Conservation (phyloP, 208 protist species). For the Phytomonas sp. region DNA sequence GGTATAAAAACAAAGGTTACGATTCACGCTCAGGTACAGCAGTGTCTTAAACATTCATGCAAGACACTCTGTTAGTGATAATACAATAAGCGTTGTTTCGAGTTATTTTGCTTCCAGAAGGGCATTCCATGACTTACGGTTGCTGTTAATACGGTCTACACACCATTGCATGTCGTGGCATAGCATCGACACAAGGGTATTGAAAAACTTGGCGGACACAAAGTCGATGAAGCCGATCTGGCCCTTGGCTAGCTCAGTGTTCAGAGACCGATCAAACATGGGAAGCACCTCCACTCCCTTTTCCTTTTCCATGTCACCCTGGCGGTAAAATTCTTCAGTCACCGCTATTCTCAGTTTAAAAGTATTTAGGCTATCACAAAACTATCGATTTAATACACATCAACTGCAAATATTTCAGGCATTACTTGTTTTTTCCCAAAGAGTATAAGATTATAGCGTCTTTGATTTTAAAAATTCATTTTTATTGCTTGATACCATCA, state of each 20-base stretch:
- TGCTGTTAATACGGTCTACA: slow-evolving; percentile 50
- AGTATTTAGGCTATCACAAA: neutral
- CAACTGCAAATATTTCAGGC: no score
- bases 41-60: neutral
- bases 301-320: slow-evolving; percentile 86
- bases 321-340: slow-evolving; percentile 85
- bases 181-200: slow-evolving; percentile 40
- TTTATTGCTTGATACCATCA: no score
- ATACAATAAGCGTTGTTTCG: neutral
- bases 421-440: no score
- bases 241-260: slow-evolving; percentile 77
- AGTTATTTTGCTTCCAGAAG: slow-evolving; percentile 32
- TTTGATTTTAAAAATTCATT: no score
- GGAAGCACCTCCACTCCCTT: slow-evolving; percentile 74
- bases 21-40: neutral
- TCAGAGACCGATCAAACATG: slow-evolving; percentile 82
- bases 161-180: slow-evolving; percentile 79
- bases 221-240: slow-evolving; percentile 87
- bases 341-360: slow-evolving; percentile 28
- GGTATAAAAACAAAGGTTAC: neutral
- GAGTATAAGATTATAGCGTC: no score
- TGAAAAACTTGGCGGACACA: slow-evolving; percentile 71
- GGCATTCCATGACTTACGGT: slow-evolving; percentile 60
- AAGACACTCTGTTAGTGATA: neutral
- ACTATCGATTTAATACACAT: neutral